Evolutionary conservation across 176 grass and related monocot species (phyloP), one percentile per base, ranked within the genome.

Genomic region (Phoenix dactylifera): DNA sequence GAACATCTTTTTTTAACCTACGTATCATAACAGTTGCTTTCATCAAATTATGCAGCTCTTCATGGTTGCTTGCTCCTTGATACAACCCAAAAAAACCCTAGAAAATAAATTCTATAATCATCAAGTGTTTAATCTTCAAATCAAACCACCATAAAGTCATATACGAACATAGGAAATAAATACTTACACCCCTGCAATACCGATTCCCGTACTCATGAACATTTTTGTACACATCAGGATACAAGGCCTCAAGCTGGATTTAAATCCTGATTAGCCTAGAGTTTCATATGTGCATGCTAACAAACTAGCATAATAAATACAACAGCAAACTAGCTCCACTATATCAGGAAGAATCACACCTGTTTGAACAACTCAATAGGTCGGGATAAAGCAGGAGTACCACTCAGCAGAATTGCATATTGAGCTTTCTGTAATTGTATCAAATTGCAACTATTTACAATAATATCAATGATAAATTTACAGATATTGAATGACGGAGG

Each of bases 11-110:
- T 53, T 96, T 96, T 74, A 96, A 78, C 51, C 92, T 78, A 16
- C 87, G 92, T 57, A 96, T 96, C 92, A 96, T 90, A 62, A 90
- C 72, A 32, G 92, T 96, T 75, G 92, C 83, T 76, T 90, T 96
- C 83, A 96, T 87, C 76, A 96, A 79, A 80, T 81, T 88, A 85
- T 96, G 92, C 16, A 96, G 85, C 69, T 90, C 92, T 28, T 90
- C 87, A 26, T 96, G 92, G 69, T 96, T 96, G 69, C 92, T 96
- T 64, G 92, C 92, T 73, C 91, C 91, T 96, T 96, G 91, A 69
- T 82, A 90, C 51, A 77, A 16, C 63, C 92, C 92, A 63, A 82
- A 96, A 14, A 66, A 22, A 4, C 83, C 80, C 87, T 90, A 73
- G 26, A 25, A 80, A 81, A 55, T 52, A 64, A 65, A 58, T 64